Evolutionary conservation across 805 yeast species (phyloP).

Genomic region (Yueomyces sinensis): DNA sequence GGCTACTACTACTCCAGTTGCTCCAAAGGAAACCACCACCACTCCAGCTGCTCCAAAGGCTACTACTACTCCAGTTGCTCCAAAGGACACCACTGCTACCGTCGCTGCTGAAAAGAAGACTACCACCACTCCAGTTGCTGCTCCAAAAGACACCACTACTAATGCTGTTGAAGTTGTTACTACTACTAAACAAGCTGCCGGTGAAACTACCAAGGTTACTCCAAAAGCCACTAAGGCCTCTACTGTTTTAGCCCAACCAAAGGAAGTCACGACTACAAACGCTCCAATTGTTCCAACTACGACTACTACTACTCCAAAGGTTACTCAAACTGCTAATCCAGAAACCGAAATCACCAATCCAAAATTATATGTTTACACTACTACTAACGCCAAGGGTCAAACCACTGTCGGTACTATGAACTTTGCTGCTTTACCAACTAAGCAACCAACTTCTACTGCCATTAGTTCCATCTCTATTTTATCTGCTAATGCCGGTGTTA

Average conservation of each 20-base stretch:
- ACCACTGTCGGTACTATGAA: slow-evolving; percentile 3
- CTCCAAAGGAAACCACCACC: not conserved
- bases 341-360: not conserved
- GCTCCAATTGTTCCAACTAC: not conserved
- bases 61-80: not conserved
- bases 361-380: no score
- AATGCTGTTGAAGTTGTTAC: not conserved
- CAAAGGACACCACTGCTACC: not conserved
- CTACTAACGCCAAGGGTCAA: slow-evolving; percentile 6
- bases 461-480: slow-evolving; percentile 6
- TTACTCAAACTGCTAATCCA: not conserved
- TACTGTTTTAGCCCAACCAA: not conserved
- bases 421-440: no score
- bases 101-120: not conserved
- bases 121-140: slow-evolving; percentile 1
- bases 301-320: not conserved
- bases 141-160: not conserved
- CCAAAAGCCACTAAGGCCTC: slow-evolving; percentile 5
- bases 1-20: slow-evolving; percentile 1
- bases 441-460: slow-evolving; percentile 3
- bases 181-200: slow-evolving; percentile 8
- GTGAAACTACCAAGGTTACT: slow-evolving; percentile 4
- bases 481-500: not conserved
- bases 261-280: not conserved
- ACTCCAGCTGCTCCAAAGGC: not conserved